These are phyloP conservation scores for Solanum medicagineum DNA, from an alignment of 257 asterid genomes.

Conservation along the genomic window DNA sequence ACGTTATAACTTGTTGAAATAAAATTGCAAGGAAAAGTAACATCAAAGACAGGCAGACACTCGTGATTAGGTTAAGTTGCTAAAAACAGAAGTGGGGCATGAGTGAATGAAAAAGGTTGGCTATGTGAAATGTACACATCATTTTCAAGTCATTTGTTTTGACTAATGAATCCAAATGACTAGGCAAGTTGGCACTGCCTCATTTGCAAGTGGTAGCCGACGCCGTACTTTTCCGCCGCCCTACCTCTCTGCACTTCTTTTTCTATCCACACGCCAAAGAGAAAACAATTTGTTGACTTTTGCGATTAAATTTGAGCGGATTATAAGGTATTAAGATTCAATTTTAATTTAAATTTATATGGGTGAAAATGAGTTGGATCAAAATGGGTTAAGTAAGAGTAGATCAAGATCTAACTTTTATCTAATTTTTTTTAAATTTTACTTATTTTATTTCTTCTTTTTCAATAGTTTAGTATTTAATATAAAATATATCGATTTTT, in stretches of 20 bases:
- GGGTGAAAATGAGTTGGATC: too few relatives aligned
- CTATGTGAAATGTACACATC: background rate
- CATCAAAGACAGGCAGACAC: background rate
- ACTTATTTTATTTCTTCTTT: too few relatives aligned
- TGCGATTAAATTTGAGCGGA: too few relatives aligned
- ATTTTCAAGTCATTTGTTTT: background rate
- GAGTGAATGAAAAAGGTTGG: background rate
- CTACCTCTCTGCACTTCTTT: background rate
- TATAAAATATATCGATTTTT: too few relatives aligned
- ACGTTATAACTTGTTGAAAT: background rate
- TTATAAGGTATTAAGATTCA: too few relatives aligned
- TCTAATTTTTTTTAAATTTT: too few relatives aligned
- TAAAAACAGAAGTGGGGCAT: background rate
- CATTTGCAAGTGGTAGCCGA: background rate
- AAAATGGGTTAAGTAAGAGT: too few relatives aligned
- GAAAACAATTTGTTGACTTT: too few relatives aligned
- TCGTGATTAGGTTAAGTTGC: background rate
- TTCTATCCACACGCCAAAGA: too few relatives aligned
- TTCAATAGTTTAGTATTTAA: too few relatives aligned
- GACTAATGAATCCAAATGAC: background rate
- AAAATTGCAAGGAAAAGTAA: background rate
- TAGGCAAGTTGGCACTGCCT: background rate
- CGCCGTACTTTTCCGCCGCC: background rate
- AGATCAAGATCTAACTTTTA: fast-evolving
- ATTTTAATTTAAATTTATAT: too few relatives aligned